These are phyloP conservation scores for Climacium dendroides DNA, from an alignment of 225 moss, liverwort and hornwort species.

Conservation along the genomic window DNA sequence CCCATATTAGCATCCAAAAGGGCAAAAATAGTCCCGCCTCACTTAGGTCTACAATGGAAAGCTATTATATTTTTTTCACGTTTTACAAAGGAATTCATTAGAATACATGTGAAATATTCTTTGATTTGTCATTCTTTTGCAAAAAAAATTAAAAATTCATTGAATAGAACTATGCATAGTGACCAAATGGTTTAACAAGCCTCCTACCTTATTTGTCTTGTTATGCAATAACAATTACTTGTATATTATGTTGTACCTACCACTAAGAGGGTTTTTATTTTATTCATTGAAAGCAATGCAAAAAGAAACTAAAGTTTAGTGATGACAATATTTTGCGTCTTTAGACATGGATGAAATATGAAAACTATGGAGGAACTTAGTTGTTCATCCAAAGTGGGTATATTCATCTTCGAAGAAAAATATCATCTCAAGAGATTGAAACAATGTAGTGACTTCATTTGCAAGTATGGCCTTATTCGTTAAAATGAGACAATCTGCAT, in stretches of 20 bases:
- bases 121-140: accelerated
- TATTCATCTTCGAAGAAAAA: background rate
- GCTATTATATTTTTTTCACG: background rate
- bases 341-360: background rate
- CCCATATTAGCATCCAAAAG: background rate
- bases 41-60: accelerated
- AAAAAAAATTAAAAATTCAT: accelerated
- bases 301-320: background rate
- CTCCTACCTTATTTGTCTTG: background rate
- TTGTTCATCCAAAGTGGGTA: background rate
- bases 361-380: background rate
- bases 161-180: background rate
- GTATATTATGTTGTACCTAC: background rate
- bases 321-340: background rate
- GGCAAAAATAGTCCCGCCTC: accelerated
- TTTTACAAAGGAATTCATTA: background rate
- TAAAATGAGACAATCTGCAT: too few species aligned
- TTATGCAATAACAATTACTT: background rate
- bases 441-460: background rate
- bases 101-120: background rate
- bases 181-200: background rate
- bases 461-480: too few species aligned
- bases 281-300: background rate
- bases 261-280: background rate
- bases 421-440: background rate